These are phyloP conservation scores for Grosmannia serpens DNA, from an alignment of 2,329 filamentous ascomycete species.

Conservation along the genomic window DNA sequence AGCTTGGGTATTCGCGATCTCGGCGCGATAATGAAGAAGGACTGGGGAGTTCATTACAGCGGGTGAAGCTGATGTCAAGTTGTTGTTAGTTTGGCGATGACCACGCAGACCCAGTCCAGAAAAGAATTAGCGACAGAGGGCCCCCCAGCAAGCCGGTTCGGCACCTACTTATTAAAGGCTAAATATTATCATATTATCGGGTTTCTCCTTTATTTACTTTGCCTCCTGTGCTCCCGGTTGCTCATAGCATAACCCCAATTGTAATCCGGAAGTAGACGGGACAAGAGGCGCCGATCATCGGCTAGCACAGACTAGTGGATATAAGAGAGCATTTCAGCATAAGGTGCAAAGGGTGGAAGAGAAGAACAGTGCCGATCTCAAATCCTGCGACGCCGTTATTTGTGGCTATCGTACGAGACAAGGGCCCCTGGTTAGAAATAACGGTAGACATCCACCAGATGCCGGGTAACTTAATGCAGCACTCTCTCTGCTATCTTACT, in stretches of 20 bases:
- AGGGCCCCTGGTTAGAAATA: no score
- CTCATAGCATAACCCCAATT: not conserved
- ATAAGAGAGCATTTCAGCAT: no score
- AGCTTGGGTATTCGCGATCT: not conserved
- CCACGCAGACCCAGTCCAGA: not conserved
- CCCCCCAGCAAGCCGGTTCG: not conserved
- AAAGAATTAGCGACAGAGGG: not conserved
- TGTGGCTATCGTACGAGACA: no score
- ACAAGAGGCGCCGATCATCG: no score
- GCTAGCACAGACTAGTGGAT: not conserved
- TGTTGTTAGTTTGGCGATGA: not conserved
- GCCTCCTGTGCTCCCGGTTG: not conserved
- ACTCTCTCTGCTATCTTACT: no score
- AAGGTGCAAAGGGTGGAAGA: no score
- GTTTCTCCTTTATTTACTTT: not conserved
- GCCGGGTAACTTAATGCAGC: no score
- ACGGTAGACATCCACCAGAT: no score
- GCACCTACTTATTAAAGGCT: not conserved
- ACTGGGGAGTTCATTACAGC: not conserved
- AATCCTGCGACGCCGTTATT: no score
- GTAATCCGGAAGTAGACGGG: no score
- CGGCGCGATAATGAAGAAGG: not conserved
- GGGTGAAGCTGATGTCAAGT: not conserved
- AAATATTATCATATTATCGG: not conserved
- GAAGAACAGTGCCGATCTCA: no score